Conservation (phyloP, 805 yeast genomes). For the Wickerhamiella vanderwaltii region DNA sequence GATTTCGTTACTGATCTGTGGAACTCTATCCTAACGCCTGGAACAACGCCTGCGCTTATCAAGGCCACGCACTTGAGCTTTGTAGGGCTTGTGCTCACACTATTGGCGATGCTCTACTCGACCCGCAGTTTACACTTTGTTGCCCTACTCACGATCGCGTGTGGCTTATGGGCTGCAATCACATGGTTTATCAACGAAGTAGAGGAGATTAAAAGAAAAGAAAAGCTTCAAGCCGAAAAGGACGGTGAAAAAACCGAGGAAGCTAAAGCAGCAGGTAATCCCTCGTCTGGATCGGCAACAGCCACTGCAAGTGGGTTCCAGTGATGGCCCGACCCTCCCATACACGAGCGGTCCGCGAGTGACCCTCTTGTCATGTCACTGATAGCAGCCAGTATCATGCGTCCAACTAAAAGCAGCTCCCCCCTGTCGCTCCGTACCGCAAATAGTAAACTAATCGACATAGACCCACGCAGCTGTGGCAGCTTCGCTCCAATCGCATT, state of each 20-base stretch:
- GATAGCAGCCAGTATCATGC: too few species aligned
- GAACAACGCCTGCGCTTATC: slow-evolving; percentile 80
- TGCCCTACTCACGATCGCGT: slow-evolving; percentile 42
- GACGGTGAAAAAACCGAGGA: slow-evolving; percentile 3
- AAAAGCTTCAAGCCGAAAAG: slow-evolving; percentile 15
- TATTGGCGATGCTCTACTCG: slow-evolving; percentile 46
- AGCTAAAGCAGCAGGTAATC: not conserved
- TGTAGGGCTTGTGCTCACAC: slow-evolving; percentile 43
- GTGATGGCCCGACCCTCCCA: too few species aligned
- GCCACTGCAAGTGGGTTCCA: not conserved
- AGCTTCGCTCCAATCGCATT: too few species aligned
- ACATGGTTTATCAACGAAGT: slow-evolving; percentile 81
- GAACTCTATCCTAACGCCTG: slow-evolving; percentile 88
- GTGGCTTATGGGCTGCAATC: slow-evolving; percentile 61
- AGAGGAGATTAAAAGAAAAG: slow-evolving; percentile 28
- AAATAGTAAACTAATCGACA: too few species aligned
- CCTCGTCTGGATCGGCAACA: not conserved
- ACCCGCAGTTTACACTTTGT: slow-evolving; percentile 55
- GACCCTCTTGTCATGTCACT: too few species aligned
- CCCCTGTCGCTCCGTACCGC: too few species aligned
- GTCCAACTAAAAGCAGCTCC: too few species aligned
- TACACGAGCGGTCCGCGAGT: too few species aligned
- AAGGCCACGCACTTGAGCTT: slow-evolving; percentile 83
- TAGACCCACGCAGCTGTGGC: too few species aligned
- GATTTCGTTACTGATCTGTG: slow-evolving; percentile 51